Conservation (phyloP, 2,329 filamentous ascomycete genomes). For the Colletotrichum tamarilloi region DNA sequence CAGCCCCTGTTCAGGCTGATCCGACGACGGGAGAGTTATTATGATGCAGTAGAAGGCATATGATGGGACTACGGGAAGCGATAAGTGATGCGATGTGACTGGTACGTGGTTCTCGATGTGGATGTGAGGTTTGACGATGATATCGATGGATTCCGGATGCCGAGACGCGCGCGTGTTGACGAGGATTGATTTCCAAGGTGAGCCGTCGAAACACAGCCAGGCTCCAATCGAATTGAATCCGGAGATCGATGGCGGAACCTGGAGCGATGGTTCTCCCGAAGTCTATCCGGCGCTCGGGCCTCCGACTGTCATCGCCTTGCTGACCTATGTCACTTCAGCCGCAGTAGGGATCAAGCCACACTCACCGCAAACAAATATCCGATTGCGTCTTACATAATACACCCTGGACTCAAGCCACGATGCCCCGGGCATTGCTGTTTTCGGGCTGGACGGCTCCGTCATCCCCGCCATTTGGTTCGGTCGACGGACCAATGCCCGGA, state of each 20-base stretch:
- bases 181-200: slow-evolving; percentile 5
- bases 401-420: not conserved
- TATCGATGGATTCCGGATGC: slow-evolving; percentile 25
- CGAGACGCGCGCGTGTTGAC: slow-evolving; percentile 18
- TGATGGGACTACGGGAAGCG: not conserved
- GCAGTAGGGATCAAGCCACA: not conserved
- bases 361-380: not conserved
- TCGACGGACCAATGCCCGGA: not conserved
- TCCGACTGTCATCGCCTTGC: not conserved
- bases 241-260: slow-evolving; percentile 11
- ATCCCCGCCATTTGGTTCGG: slow-evolving; percentile 4
- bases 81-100: not conserved
- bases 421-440: not conserved
- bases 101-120: not conserved
- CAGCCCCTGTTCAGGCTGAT: slow-evolving; percentile 34
- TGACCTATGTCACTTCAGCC: too few species aligned
- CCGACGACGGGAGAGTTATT: slow-evolving; percentile 24
- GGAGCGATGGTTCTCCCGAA: slow-evolving; percentile 19
- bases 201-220: slow-evolving; percentile 23
- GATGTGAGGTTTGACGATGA: slow-evolving; percentile 10
- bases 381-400: not conserved
- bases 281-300: slow-evolving; percentile 1
- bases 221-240: slow-evolving; percentile 18
- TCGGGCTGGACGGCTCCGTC: slow-evolving; percentile 14
- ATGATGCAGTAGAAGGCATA: slow-evolving; percentile 11